A percentile compares a stretch with the other conserved stretches of the same genome.
Evolutionary conservation across 345 rosid species (phyloP).

Genomic region (Eutrema heterophyllum): DNA sequence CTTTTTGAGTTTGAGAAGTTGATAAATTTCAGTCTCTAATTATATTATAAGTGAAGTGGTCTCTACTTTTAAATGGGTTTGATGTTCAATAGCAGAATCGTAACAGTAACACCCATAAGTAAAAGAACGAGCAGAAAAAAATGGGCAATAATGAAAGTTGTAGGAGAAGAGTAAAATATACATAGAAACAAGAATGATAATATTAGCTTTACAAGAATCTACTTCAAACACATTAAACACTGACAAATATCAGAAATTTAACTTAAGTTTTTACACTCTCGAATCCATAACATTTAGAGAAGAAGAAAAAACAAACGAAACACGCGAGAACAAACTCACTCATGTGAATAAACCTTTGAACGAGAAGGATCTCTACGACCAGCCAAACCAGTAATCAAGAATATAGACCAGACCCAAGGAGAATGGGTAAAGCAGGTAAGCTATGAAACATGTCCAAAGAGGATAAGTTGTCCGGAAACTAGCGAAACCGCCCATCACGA

Average conservation of each 20-base stretch:
- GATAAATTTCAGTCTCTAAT: background rate
- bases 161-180: background rate
- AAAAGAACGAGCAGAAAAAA: background rate
- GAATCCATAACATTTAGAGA: background rate
- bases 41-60: background rate
- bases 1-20: background rate
- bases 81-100: background rate
- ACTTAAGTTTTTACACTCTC: background rate
- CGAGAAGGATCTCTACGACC: slow-evolving; percentile 67
- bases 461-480: slow-evolving; percentile 92
- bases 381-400: slow-evolving; percentile 73
- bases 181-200: background rate
- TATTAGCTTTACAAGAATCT: slow-evolving; percentile 7
- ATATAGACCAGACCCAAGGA: slow-evolving; percentile 84
- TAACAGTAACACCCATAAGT: background rate
- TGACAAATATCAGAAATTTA: slow-evolving; percentile 5
- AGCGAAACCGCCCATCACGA: slow-evolving; percentile 74
- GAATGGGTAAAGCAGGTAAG: slow-evolving; percentile 72
- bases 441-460: slow-evolving; percentile 74
- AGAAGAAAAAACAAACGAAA: background rate
- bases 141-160: background rate
- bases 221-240: slow-evolving; percentile 1
- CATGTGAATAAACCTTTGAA: slow-evolving; percentile 1
- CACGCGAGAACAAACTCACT: background rate
- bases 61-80: background rate